Base-by-base conservation (phyloP, 768 basidiomycete species). In the Boletus huronensis region DNA sequence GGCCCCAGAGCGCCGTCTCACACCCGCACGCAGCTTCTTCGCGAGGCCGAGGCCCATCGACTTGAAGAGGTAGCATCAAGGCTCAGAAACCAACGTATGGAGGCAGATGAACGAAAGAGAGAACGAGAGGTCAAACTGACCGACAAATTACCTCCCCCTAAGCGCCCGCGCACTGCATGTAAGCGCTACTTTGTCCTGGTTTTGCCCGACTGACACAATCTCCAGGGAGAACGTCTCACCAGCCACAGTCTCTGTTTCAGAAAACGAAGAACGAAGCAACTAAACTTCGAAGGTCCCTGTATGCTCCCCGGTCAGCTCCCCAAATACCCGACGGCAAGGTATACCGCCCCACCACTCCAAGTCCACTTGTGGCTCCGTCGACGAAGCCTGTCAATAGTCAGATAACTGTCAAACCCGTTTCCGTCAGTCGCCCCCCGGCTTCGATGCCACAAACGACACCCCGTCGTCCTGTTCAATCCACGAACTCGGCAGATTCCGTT, bases 61-160 rank as follows among this genome's bases (percentile, higher is more conserved):
- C 70, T 91, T 26, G 84, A 89, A 66, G 81, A 82, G 65, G 74
- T 81, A 11, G 80, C 81, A 29, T 76, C 75, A 40, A 84, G 78
- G 59, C 75, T 92, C 58, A 83, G 87, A 57, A 80, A 70, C 43
- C 82, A 85, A 62, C 82, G 88, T 19, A 76, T 81, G 63, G 83
- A 86, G 67, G 85, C 80, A 11, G 87, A 85, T 35, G 83, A 86
- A 65, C 84, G 83, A 58, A 90, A 87, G 75, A 88, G 79, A 69
- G 87, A 87, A 69, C 79, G 83, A 54, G 84, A 87, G 70, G 80
- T 93, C 54, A 90, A 89, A 67, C 62, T 84, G 49, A 91, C 87
- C 17, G 87, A 88, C 69, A 79, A 74, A 58, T 59, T 87, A 14
- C 88, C 87, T 26, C 84, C 82, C 21, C 60, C 77, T 28, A 90